phyloP scores from a whole-genome alignment of 306 rosid species.

The Biancaea sappan region DNA sequence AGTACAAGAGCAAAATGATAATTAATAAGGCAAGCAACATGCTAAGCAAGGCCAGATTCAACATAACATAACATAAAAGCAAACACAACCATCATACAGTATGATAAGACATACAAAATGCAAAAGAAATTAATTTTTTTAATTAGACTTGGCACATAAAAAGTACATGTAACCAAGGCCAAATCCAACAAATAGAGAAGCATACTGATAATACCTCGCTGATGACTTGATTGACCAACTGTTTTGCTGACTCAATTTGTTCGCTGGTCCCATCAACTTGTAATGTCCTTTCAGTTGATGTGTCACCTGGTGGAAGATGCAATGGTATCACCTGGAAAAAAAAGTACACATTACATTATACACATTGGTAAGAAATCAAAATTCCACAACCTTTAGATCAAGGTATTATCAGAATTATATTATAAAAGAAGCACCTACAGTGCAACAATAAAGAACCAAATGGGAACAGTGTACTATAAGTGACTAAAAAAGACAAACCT shows the following conservation, averaged over 20 bases:
- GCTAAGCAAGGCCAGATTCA: background rate
- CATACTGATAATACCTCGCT: constrained; percentile 73
- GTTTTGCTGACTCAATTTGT: constrained; percentile 89
- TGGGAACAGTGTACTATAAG: background rate
- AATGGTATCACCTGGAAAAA: constrained; percentile 83
- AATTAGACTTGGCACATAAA: constrained; percentile 30
- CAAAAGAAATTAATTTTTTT: background rate
- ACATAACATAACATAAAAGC: constrained; percentile 5
- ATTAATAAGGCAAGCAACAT: background rate
- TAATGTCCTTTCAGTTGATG: constrained; percentile 78
- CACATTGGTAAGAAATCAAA: background rate
- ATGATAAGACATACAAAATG: constrained; percentile 9
- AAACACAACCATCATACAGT: constrained; percentile 14
- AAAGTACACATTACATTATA: background rate
- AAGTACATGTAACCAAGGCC: constrained; percentile 34
- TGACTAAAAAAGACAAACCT: constrained; percentile 49
- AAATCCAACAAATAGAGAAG: constrained; percentile 34
- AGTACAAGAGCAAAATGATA: background rate
- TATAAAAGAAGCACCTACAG: background rate
- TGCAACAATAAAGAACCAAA: background rate
- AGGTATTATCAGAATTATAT: background rate
- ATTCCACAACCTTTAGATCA: background rate
- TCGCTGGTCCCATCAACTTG: constrained; percentile 90
- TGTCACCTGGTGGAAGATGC: constrained; percentile 98
- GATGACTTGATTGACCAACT: constrained; percentile 78